Evolutionary conservation across 2,329 filamentous ascomycete genomes (phyloP), one percentile per base, ranked within the genome.

Genomic region (Septoria petroselini): DNA sequence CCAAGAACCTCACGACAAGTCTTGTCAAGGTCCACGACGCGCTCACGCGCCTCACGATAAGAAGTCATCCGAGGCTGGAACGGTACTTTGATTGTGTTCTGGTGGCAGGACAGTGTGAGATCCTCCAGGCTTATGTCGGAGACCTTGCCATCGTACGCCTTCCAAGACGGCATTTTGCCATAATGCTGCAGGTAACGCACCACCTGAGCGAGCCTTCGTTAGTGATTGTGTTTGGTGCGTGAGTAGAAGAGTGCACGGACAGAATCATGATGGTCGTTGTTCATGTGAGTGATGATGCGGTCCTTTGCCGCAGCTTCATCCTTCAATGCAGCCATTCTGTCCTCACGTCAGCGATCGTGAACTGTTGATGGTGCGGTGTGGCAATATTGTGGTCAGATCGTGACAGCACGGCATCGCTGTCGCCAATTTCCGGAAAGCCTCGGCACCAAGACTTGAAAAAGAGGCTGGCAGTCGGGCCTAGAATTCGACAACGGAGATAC

Each of bases 211-310:
- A n/a, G n/a, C n/a, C n/a, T 9, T 44, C 7, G 48, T 57, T 25
- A 44, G 50, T 51, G 2, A 21, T 7, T 30, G 11, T n/a, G 23
- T 2, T 5, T 23, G n/a, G 27, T 14, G 34, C 21, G 21, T 17
- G 25, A 7, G 15, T 17, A 7, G 14, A 12, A 41, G 23, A 34
- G 19, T 19, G 31, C 27, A 29, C 30, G 23, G 66, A 75, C 81
- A 50, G 88, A 88, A 60, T 81, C 78, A 43, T 77, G 73, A 71
- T 95, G 91, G 69, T 91, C 86, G 35, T 75, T 74, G 72, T 96
- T 95, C 88, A 96, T 93, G 74, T 96, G 91, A 27, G 76, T 76
- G 64, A 91, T 80, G 68, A 89, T 84, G 51, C 83, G 81, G 50
- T 74, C 62, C 64, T 82, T 82, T 51, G 74, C 70, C 57, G 72